These are phyloP conservation scores for Ophiostoma sp. DNA, from an alignment of 2,329 filamentous ascomycete species.

Conservation along the genomic window DNA sequence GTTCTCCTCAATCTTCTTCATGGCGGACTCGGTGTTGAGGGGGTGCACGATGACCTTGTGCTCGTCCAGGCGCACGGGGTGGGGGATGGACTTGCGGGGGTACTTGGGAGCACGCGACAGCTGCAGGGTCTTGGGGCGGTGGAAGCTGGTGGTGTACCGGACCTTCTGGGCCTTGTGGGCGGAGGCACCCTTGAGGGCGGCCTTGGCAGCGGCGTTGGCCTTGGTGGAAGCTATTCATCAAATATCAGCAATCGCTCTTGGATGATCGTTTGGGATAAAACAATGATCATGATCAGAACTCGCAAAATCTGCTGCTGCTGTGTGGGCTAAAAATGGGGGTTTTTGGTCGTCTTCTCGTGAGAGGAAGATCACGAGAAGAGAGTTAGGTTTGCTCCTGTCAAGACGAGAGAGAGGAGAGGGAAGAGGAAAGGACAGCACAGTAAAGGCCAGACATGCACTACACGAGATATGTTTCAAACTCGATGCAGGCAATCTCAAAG, in stretches of 20 bases:
- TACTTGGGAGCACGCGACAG: constrained; percentile 90
- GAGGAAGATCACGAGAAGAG: background rate
- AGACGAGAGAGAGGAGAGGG: constrained; percentile 12
- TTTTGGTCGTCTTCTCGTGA: background rate
- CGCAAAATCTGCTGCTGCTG: constrained; percentile 71
- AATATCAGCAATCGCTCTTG: constrained; percentile 66
- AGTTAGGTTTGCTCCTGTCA: constrained; percentile 15
- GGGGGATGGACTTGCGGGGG: constrained; percentile 89
- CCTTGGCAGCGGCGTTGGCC: constrained; percentile 91
- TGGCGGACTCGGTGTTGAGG: constrained; percentile 98
- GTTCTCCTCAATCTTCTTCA: constrained; percentile 99
- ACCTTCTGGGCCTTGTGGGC: constrained; percentile 86
- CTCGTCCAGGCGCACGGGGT: constrained; percentile 87
- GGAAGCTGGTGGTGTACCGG: constrained; percentile 89
- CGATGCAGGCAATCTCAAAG: background rate
- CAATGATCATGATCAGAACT: constrained; percentile 47
- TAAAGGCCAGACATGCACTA: background rate
- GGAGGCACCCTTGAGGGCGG: constrained; percentile 75
- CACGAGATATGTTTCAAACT: background rate
- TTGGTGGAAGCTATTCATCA: constrained; percentile 61
- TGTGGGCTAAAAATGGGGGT: constrained; percentile 30
- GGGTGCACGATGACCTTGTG: constrained; percentile 98
- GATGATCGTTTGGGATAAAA: constrained; percentile 7
- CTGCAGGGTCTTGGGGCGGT: constrained; percentile 92
- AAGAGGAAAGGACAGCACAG: constrained; percentile 3